These are phyloP conservation scores for Fusarium sublunatum DNA, from an alignment of 2,329 filamentous ascomycete genomes.

Conservation along the genomic window DNA sequence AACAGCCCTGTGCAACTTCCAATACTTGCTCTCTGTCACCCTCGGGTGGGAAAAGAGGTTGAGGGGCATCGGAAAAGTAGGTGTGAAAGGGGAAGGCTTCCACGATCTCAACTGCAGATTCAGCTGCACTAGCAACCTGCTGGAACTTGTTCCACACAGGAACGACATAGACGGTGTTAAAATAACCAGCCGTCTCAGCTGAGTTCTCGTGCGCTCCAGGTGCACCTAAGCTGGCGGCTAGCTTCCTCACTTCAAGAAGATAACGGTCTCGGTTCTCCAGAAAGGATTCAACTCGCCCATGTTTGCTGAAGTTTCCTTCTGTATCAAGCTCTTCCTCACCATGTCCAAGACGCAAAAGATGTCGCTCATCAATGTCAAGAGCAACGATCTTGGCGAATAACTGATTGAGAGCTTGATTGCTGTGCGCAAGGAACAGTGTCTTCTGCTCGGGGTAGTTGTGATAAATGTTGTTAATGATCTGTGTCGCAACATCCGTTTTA, in stretches of 20 bases:
- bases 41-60: constrained; percentile 80
- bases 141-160: constrained; percentile 91
- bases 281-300: constrained; percentile 94
- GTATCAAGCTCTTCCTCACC: constrained; percentile 94
- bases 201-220: constrained; percentile 96
- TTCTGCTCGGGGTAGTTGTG: constrained; percentile 96
- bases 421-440: constrained; percentile 93
- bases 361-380: constrained; percentile 93
- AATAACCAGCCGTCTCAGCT: constrained; percentile 96
- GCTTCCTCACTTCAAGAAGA: constrained; percentile 83
- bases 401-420: constrained; percentile 97
- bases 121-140: constrained; percentile 63
- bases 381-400: constrained; percentile 98
- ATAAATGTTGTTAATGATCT: constrained; percentile 99
- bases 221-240: constrained; percentile 85
- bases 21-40: constrained; percentile 74
- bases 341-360: constrained; percentile 90
- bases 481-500: constrained; percentile 98
- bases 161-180: constrained; percentile 90
- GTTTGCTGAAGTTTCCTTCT: constrained; percentile 89
- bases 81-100: constrained; percentile 85
- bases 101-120: constrained; percentile 70
- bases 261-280: constrained; percentile 85
- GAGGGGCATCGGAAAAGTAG: constrained; percentile 89
- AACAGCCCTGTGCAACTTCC: constrained; percentile 85